phyloP scores from a whole-genome alignment of 2,329 filamentous ascomycete genomes.

The Ascochyta clinopodiicola region DNA sequence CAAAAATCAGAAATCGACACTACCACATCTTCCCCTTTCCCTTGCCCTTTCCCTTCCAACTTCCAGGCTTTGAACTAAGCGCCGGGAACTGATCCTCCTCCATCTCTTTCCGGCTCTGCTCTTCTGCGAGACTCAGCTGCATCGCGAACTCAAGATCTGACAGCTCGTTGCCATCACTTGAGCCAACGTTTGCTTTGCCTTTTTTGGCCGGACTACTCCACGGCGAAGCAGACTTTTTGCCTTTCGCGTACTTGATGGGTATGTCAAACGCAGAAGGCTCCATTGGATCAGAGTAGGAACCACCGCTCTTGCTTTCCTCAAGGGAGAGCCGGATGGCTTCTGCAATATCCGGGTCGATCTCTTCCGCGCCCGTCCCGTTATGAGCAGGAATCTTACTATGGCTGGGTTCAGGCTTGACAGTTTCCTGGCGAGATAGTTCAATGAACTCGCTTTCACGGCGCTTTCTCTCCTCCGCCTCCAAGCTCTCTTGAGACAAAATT shows the following conservation, averaged over 20 bases:
- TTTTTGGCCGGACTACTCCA: constrained; percentile 37
- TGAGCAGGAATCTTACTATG: constrained; percentile 36
- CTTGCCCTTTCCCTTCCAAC: constrained; percentile 40
- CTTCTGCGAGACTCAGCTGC: constrained; percentile 67
- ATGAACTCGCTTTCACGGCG: constrained; percentile 52
- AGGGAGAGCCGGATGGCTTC: constrained; percentile 66
- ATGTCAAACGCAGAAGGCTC: constrained; percentile 48
- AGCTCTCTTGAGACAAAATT: constrained; percentile 66
- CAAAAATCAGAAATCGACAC: not conserved
- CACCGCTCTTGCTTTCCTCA: constrained; percentile 23
- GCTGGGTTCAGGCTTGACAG: constrained; percentile 33
- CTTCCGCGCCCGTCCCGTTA: constrained; percentile 50
- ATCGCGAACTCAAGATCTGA: constrained; percentile 68
- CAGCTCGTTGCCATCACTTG: constrained; percentile 53
- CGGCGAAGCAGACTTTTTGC: constrained; percentile 34
- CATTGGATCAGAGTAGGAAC: constrained; percentile 13
- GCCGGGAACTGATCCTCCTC: constrained; percentile 40
- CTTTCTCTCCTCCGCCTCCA: constrained; percentile 56
- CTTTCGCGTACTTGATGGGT: constrained; percentile 54
- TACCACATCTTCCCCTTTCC: constrained; percentile 36
- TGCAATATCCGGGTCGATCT: constrained; percentile 64
- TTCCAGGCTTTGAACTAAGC: constrained; percentile 26
- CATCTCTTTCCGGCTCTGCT: constrained; percentile 55
- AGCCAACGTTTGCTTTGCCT: constrained; percentile 40
- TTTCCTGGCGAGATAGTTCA: constrained; percentile 27